Conservation (phyloP, 208 protist species). For the Trypanosoma caninum region DNA sequence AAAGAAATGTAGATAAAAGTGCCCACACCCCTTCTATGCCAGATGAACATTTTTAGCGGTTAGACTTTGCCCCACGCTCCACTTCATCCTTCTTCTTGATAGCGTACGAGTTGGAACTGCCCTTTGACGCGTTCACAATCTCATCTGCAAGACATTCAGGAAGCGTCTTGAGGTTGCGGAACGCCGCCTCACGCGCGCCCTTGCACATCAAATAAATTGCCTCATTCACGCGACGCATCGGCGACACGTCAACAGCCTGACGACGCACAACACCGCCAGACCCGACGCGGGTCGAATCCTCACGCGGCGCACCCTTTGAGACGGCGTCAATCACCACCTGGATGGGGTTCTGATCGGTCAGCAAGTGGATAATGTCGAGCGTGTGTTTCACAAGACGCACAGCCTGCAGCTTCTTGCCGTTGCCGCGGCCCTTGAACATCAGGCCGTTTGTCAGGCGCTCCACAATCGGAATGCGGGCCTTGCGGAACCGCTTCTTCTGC, state of each 20-base stretch:
- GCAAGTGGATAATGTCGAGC: slow-evolving; percentile 99
- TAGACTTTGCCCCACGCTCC: slow-evolving; percentile 99
- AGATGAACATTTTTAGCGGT: no score
- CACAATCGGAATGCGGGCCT: slow-evolving; percentile 95
- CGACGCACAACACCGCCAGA: slow-evolving; percentile 98
- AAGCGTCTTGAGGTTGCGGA: slow-evolving; percentile 99
- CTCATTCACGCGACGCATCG: slow-evolving; percentile 99
- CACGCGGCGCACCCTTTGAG: slow-evolving; percentile 98
- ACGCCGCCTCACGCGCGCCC: slow-evolving; percentile 97
- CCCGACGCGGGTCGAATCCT: slow-evolving; percentile 99
- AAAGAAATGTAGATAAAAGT: neutral
- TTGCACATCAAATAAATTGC: slow-evolving; percentile 97
- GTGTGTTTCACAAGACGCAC: slow-evolving; percentile 98
- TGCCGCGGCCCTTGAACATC: slow-evolving; percentile 99
- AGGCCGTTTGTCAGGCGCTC: slow-evolving; percentile 96
- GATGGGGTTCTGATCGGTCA: slow-evolving; percentile 99
- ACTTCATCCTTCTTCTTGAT: slow-evolving; percentile 99
- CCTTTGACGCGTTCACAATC: slow-evolving; percentile 99
- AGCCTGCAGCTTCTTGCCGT: slow-evolving; percentile 99
- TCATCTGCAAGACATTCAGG: slow-evolving; percentile 99
- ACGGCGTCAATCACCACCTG: slow-evolving; percentile 99
- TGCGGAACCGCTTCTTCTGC: slow-evolving; percentile 98
- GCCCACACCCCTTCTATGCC: neutral
- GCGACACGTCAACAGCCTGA: slow-evolving; percentile 99
- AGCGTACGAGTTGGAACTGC: slow-evolving; percentile 98